phyloP scores from a whole-genome alignment of 2,329 filamentous ascomycete species.

The Talaromyces sp. region DNA sequence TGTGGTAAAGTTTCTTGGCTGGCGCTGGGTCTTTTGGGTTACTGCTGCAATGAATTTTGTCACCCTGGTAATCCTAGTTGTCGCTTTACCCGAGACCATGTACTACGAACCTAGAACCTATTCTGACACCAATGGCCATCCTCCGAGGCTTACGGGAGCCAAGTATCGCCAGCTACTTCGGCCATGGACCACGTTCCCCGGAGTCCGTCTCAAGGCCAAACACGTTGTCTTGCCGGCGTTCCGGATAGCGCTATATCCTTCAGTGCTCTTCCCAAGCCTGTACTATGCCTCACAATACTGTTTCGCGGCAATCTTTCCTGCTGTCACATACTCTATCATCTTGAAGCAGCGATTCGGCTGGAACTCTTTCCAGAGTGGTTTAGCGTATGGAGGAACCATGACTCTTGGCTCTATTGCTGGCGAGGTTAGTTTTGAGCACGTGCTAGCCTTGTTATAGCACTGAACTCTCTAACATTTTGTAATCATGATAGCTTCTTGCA shows the following conservation, averaged over 20 bases:
- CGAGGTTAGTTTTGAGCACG: neutral
- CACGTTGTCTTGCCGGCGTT: neutral
- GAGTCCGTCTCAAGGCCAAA: constrained; percentile 1
- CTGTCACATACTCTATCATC: constrained; percentile 27
- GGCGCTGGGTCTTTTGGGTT: constrained; percentile 6
- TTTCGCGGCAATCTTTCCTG: constrained; percentile 26
- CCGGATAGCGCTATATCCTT: constrained; percentile 24
- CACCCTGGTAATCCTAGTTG: neutral
- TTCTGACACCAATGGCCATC: constrained; percentile 1
- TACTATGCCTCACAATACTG: constrained; percentile 28
- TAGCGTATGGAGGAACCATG: constrained; percentile 24
- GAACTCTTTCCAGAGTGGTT: constrained; percentile 25
- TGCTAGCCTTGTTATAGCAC: neutral
- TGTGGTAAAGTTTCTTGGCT: constrained; percentile 2
- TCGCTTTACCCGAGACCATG: constrained; percentile 4
- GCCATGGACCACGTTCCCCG: constrained; percentile 4
- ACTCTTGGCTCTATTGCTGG: constrained; percentile 7
- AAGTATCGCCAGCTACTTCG: constrained; percentile 4
- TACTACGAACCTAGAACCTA: constrained; percentile 6
- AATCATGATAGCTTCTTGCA: neutral
- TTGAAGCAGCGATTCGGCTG: constrained; percentile 25
- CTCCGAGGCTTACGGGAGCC: neutral
- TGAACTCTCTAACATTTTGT: neutral
- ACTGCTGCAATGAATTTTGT: constrained; percentile 6
- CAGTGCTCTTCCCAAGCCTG: constrained; percentile 25